A percentile compares a stretch with the other conserved stretches of the same genome.
These are phyloP conservation scores for Eudorina sp. DNA, from an alignment of 139 green algal species.

Conservation along the genomic window DNA sequence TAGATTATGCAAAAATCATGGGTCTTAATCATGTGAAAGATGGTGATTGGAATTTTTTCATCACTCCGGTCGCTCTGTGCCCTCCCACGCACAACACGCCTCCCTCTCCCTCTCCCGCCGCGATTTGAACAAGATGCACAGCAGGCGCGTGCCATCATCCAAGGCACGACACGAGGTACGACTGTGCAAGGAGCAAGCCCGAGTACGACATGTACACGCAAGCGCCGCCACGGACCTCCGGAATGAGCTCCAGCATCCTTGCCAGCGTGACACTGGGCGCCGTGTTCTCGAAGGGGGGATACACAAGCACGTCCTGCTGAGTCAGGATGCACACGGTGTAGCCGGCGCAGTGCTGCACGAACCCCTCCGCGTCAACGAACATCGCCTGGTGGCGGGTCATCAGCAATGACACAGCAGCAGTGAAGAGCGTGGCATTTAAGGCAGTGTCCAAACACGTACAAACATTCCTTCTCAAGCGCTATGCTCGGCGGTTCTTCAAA, in stretches of 20 bases:
- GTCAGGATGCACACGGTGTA: constrained; percentile 84
- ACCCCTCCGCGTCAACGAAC: constrained; percentile 80
- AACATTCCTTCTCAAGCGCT: too few species aligned
- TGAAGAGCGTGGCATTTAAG: not conserved
- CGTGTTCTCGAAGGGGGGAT: constrained; percentile 61
- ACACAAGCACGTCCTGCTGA: constrained; percentile 73
- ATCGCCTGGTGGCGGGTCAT: constrained; percentile 75
- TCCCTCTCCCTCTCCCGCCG: too few species aligned
- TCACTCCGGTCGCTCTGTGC: not conserved
- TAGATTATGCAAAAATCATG: constrained; percentile 57
- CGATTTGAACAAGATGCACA: too few species aligned
- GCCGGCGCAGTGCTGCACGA: constrained; percentile 78
- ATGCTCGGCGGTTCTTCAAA: too few species aligned
- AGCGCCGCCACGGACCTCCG: constrained; percentile 51
- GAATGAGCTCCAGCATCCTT: constrained; percentile 77
- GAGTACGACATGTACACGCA: too few species aligned
- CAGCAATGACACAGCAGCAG: too few species aligned
- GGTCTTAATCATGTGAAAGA: constrained; percentile 54
- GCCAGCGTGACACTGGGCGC: constrained; percentile 72
- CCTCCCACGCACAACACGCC: too few species aligned
- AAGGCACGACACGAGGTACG: too few species aligned
- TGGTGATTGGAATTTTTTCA: constrained; percentile 54
- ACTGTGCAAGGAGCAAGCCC: too few species aligned
- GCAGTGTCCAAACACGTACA: too few species aligned
- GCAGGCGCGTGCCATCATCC: too few species aligned